Conservation (phyloP, 768 basidiomycete species). For the Boletus eberwhitei region DNA sequence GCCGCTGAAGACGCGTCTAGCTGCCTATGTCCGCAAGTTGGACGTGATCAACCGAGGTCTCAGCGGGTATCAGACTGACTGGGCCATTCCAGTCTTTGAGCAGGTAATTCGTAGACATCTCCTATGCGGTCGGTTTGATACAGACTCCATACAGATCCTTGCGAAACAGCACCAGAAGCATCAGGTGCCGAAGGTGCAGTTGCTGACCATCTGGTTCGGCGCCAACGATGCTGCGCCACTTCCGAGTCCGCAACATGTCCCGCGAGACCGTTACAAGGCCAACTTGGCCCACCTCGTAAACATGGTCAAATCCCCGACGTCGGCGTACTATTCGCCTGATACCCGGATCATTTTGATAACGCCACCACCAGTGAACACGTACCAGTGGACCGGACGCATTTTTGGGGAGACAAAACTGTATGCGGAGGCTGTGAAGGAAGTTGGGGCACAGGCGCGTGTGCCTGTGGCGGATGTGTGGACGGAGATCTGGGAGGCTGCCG, state of each 20-base stretch:
- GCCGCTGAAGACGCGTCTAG: slow-evolving; percentile 35
- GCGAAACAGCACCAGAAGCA: slow-evolving; percentile 47
- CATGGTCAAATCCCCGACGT: slow-evolving; percentile 58
- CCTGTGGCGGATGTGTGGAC: slow-evolving; percentile 75
- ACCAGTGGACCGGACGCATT: slow-evolving; percentile 51
- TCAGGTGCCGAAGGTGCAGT: slow-evolving; percentile 55
- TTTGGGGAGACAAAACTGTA: slow-evolving; percentile 65
- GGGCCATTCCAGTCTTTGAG: slow-evolving; percentile 78
- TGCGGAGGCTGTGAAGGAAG: slow-evolving; percentile 63
- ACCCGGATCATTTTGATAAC: slow-evolving; percentile 81
- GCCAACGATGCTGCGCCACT: slow-evolving; percentile 79
- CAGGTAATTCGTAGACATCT: slow-evolving; percentile 42
- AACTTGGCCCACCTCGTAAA: slow-evolving; percentile 65
- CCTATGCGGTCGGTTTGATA: not conserved
- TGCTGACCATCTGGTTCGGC: slow-evolving; percentile 89
- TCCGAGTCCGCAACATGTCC: slow-evolving; percentile 72
- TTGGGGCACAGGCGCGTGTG: slow-evolving; percentile 53
- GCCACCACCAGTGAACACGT: slow-evolving; percentile 77
- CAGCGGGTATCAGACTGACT: slow-evolving; percentile 83
- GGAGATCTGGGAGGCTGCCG: slow-evolving; percentile 70
- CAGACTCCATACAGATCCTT: slow-evolving; percentile 44
- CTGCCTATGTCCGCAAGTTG: slow-evolving; percentile 72
- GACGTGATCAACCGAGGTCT: slow-evolving; percentile 87
- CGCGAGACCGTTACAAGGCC: slow-evolving; percentile 55
- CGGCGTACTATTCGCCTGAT: slow-evolving; percentile 61